Evolutionary conservation across 805 yeast species (phyloP).

Genomic region (Suhomyces xylopsoci): DNA sequence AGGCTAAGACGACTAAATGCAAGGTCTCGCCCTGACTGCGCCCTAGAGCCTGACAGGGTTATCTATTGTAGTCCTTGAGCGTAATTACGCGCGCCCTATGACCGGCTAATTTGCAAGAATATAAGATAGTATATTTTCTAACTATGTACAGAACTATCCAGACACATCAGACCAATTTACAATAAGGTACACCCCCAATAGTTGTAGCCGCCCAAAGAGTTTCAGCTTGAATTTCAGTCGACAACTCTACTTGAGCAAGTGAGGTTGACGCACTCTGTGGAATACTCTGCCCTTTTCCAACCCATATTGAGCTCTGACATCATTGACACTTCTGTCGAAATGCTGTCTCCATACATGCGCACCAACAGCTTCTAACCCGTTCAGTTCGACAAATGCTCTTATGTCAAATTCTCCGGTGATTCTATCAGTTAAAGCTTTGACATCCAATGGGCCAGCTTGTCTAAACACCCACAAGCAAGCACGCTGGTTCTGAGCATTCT

Average conservation of each 20-base stretch:
- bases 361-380: conserved; percentile 74
- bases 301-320: conserved; percentile 69
- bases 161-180: neutral
- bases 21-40: neutral
- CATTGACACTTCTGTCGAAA: conserved; percentile 73
- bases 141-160: neutral
- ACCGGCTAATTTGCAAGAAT: neutral
- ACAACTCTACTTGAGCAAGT: neutral
- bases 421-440: conserved; percentile 7
- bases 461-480: conserved; percentile 87
- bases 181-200: neutral
- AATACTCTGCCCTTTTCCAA: conserved; percentile 74
- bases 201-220: neutral
- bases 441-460: conserved; percentile 42
- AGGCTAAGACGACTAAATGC: neutral
- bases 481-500: conserved; percentile 80
- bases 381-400: conserved; percentile 56
- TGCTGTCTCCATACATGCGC: conserved; percentile 88
- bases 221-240: neutral
- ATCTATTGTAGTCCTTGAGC: too few species aligned
- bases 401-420: conserved; percentile 53
- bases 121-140: neutral
- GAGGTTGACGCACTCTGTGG: conserved; percentile 45
- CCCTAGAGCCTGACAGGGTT: neutral
- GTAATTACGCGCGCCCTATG: too few species aligned